Evolutionary conservation across 305 asterid genomes (phyloP).

Genomic region (Fraxinus greggii): DNA sequence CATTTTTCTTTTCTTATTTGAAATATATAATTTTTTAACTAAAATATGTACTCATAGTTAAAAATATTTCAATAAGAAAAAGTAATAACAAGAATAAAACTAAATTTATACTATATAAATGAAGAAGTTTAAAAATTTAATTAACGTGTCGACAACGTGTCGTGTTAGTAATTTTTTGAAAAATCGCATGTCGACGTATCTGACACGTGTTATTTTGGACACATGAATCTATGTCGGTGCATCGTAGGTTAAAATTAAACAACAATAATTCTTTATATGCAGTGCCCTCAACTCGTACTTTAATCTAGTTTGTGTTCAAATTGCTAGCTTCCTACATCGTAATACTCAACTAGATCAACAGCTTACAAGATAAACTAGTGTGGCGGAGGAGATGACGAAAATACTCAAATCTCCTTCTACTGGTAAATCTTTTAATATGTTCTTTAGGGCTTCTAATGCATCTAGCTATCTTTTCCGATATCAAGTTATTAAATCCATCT

Average conservation of each 20-base stretch:
- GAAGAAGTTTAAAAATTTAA: no score
- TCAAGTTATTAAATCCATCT: not conserved
- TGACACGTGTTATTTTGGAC: no score
- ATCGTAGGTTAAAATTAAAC: not conserved
- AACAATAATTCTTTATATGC: not conserved
- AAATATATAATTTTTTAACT: no score
- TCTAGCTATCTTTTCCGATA: not conserved
- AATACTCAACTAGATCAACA: not conserved
- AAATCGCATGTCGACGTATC: no score
- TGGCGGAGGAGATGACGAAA: not conserved
- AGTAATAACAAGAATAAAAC: no score
- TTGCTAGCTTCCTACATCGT: not conserved
- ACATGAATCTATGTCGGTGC: no score
- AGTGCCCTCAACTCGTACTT: not conserved
- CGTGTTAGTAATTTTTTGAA: no score
- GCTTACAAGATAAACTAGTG: not conserved
- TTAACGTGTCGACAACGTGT: no score
- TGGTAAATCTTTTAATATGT: not conserved
- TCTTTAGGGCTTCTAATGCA: not conserved
- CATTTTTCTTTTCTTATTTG: no score
- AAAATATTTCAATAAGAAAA: no score
- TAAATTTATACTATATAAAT: no score
- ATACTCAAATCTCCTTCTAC: not conserved
- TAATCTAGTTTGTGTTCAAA: not conserved
- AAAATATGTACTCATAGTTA: no score